Evolutionary conservation across 208 protist species (phyloP), one percentile per base, ranked within the genome.

Genomic region (Acanthamoeba polyphaga): DNA sequence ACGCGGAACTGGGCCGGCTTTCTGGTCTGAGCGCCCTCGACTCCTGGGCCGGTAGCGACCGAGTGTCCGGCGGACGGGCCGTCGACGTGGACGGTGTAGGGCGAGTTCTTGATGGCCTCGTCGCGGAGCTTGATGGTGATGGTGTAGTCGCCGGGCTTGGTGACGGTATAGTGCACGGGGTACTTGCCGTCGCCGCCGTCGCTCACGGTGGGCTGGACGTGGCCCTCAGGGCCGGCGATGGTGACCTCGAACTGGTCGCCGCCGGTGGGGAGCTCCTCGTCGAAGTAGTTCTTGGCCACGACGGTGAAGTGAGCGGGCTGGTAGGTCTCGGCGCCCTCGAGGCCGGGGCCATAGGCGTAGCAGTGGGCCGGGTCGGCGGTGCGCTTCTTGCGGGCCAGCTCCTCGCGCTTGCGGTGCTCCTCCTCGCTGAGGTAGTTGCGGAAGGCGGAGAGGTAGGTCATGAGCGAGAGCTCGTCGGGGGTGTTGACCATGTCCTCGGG

Each of bases 111-210:
- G 74, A 95, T 90, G 34, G 82, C 66, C 66, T 95, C 85, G 43
- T 78, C 85, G 46, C 94, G 76, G 19, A 95, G 85, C 90, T 93
- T 94, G 78, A 95, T 88, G 10, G 51, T 68, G 76, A 97, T 94
- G 3, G 53, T 96, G 88, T 97, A 96, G 5, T 95, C 85, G 29
- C 95, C 96, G 55, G 90, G 74, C 76, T 94, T 95, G 38, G 84
- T 95, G 70, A 96, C 85, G 53, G 80, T 95, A 51, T 97, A 97
- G 9, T 76, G 62, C 19, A 70, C 95, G 43, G 76, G 72, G 58
- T 97, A 96, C 43, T 96, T 97, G 93, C 96, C 96, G 66, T 97
- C 95, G 72, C 94, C 95, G 74, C 96, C 96, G 34, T 96, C 95
- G 29, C 64, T 84, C 6, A 97, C 96, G 22, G 72, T 82, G 60